Conservation (phyloP, 2,329 filamentous ascomycete species). For the Nemania sp. region DNA sequence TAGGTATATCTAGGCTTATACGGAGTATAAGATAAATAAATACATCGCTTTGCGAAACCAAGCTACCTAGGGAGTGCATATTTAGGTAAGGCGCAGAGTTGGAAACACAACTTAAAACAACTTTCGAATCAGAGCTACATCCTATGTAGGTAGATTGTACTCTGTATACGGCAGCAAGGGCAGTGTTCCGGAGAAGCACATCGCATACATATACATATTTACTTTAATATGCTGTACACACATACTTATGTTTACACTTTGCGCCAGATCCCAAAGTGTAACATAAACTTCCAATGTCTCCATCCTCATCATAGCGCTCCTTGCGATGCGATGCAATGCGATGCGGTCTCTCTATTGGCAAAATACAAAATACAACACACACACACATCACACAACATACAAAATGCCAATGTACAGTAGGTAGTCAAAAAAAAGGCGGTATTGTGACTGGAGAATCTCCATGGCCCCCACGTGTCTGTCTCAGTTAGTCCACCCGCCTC, state of each 20-base stretch:
- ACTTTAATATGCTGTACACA: too few relatives aligned
- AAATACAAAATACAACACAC: not conserved
- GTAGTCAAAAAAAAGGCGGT: not conserved
- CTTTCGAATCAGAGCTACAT: not conserved
- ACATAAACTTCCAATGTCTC: not conserved
- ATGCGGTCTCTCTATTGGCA: not conserved
- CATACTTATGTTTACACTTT: not conserved
- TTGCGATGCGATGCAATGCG: not conserved
- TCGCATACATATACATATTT: not conserved
- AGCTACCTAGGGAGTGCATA: not conserved
- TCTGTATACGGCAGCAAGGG: constrained; percentile 2
- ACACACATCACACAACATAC: not conserved
- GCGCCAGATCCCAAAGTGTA: not conserved
- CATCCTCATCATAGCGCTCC: not conserved
- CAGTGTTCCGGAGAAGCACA: not conserved
- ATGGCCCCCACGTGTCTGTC: constrained; percentile 7
- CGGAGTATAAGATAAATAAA: too few relatives aligned
- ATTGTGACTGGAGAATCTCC: constrained; percentile 8
- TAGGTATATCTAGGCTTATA: not conserved
- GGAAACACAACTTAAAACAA: constrained; percentile 7
- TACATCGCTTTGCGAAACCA: constrained; percentile 23
- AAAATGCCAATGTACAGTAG: not conserved
- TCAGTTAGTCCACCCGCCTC: not conserved
- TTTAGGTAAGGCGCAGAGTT: constrained; percentile 2
- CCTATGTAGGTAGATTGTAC: not conserved